Evolutionary conservation across 352 stramenopile species (phyloP).

Genomic region (Pythium periplocum): DNA sequence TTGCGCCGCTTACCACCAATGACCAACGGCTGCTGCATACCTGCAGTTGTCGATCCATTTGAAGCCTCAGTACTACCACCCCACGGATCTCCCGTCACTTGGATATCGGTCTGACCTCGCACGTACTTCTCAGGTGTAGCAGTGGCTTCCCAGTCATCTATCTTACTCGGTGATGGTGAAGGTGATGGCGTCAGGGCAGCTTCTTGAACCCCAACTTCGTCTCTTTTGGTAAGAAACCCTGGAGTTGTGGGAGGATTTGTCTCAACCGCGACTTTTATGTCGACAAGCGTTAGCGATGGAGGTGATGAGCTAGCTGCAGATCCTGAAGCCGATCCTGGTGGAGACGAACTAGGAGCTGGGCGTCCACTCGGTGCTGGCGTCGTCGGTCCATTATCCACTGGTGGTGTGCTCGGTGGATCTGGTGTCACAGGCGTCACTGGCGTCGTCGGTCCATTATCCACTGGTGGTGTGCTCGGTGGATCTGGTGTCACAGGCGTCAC

Average conservation of each 20-base stretch:
- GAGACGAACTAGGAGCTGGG: too few species aligned
- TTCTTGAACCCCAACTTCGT: too few species aligned
- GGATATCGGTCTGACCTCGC: constrained; percentile 13
- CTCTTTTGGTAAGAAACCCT: not conserved
- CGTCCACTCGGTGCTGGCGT: not conserved
- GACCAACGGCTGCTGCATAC: constrained; percentile 42
- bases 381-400: not conserved
- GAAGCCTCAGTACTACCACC: constrained; percentile 7
- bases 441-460: not conserved
- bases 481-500: not conserved
- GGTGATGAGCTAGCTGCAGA: too few species aligned
- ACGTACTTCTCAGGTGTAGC: constrained; percentile 12
- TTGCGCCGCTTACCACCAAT: constrained; percentile 43
- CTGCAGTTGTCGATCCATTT: too few species aligned
- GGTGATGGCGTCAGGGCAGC: too few species aligned
- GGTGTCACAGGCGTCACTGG: not conserved
- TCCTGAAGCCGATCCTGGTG: too few species aligned
- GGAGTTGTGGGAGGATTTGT: constrained; percentile 3
- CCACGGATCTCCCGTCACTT: constrained; percentile 8
- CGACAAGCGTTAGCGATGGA: not conserved
- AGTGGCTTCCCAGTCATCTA: constrained; percentile 6
- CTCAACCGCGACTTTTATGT: constrained; percentile 5
- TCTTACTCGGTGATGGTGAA: not conserved
- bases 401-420: not conserved
- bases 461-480: not conserved